Percentiles rank a stretch among this genome's conserved stretches.
Evolutionary conservation across 2,329 filamentous ascomycete species (phyloP).

Genomic region (Thielaviopsis euricoi): DNA sequence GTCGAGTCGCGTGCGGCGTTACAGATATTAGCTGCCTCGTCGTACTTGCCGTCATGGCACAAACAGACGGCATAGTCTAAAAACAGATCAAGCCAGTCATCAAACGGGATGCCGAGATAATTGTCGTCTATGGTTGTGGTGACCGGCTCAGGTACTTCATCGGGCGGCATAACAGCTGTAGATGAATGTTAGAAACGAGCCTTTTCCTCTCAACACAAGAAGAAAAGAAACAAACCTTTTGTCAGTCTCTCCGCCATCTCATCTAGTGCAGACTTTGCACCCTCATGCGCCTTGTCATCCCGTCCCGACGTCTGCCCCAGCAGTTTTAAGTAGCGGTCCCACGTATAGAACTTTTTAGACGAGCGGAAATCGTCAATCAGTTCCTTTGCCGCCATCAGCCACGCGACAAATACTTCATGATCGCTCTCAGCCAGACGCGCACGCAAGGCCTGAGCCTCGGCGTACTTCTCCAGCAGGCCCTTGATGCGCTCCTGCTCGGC

Average conservation of each 20-base stretch:
- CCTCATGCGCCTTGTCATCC: slow-evolving; percentile 12
- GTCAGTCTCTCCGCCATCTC: slow-evolving; percentile 40
- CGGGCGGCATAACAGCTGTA: slow-evolving; percentile 12
- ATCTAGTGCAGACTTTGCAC: slow-evolving; percentile 29
- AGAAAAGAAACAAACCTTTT: slow-evolving; percentile 26
- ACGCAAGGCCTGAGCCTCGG: slow-evolving; percentile 26
- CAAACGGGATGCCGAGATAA: slow-evolving; percentile 67
- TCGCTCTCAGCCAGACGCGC: slow-evolving; percentile 26
- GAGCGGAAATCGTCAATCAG: slow-evolving; percentile 48
- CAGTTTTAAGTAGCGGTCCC: slow-evolving; percentile 48
- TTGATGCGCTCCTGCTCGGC: slow-evolving; percentile 27
- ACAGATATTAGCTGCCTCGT: slow-evolving; percentile 65
- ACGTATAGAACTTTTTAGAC: slow-evolving; percentile 47
- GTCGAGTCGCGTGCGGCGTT: slow-evolving; percentile 65
- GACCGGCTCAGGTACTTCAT: not conserved
- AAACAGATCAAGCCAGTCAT: slow-evolving; percentile 79
- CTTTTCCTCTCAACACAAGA: too few relatives aligned
- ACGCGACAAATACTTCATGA: slow-evolving; percentile 28
- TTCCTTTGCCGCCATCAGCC: slow-evolving; percentile 42
- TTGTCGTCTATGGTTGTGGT: slow-evolving; percentile 16
- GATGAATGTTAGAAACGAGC: too few relatives aligned
- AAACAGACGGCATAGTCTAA: slow-evolving; percentile 70
- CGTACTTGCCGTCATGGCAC: slow-evolving; percentile 47
- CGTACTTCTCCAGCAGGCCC: slow-evolving; percentile 26
- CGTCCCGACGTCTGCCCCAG: slow-evolving; percentile 23